Evolutionary conservation across 2,329 filamentous ascomycete species (phyloP).

Genomic region (Trichophyton verrucosum): DNA sequence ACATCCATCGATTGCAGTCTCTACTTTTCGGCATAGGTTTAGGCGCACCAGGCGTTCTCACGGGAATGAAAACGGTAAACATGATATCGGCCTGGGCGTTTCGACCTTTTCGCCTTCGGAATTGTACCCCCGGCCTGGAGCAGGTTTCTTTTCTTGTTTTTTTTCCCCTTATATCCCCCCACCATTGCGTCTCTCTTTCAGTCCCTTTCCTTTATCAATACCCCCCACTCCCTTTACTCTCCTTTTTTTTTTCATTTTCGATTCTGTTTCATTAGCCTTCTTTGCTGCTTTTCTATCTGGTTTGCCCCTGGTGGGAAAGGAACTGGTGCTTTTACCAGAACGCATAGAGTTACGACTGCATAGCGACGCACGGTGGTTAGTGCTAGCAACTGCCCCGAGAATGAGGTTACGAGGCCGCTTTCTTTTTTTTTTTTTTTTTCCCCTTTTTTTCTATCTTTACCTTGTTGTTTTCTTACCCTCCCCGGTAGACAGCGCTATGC

Average conservation of each 20-base stretch:
- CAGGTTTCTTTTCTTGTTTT: not conserved
- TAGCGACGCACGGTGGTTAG: not conserved
- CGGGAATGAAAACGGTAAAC: not conserved
- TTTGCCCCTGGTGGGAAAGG: not conserved
- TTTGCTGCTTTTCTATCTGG: not conserved
- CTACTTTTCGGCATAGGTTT: not conserved
- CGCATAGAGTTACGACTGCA: conserved; percentile 2
- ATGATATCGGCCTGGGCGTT: not conserved
- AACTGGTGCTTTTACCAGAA: not conserved
- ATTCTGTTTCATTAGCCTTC: conserved; percentile 1
- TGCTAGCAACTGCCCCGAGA: conserved; percentile 4
- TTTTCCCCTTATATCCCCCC: not conserved
- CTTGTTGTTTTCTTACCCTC: not conserved
- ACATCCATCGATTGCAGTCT: not conserved
- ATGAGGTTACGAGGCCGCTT: not conserved
- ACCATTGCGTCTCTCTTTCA: not conserved
- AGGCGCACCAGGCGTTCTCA: not conserved
- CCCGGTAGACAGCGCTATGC: not conserved
- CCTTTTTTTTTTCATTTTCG: not conserved
- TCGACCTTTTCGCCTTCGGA: not conserved
- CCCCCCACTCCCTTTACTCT: not conserved
- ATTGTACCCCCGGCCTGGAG: not conserved
- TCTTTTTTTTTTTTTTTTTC: not conserved
- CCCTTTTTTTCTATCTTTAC: not conserved
- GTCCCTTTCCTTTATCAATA: not conserved